Evolutionary conservation across 805 yeast species (phyloP), one percentile per base, ranked within the genome.

Genomic region (Kazachstania kunashirensis): DNA sequence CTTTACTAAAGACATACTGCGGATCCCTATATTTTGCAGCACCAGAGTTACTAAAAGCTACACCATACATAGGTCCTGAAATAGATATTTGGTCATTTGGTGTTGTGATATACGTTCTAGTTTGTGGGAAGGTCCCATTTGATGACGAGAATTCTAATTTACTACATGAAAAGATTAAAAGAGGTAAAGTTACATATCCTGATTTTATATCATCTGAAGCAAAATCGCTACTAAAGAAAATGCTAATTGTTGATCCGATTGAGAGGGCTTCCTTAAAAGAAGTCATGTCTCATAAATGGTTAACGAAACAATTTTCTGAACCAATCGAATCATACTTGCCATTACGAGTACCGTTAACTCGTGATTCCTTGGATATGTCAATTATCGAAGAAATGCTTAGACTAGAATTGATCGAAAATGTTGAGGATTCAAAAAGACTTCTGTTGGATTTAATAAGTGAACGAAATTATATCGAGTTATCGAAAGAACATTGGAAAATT

Each of bases 61-160:
- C 77, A 46, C 96, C 96, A 1, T 92, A 92, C 52, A 68, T 74
- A 27, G 99, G 98, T 0, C 98, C 98, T 0, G 98, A 92, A 57
- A 95, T 92, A 35, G 98, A 92, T 59, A 79, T 92, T 14, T 92
- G 98, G 98, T 84, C 96, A 2, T 89, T 89, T 67, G 98, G 97
- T 44, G 95, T 92, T 20, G 96, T 92, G 0, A 65, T 92, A 35
- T 92, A 84, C 54, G 98, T 92, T 5, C 66, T 92, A 42, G 96
- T 92, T 1, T 88, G 96, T 58, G 99, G 99, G 38, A 88, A 84
- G 57, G 97, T 92, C 10, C 99, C 99, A 8, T 92, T 92, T 59
- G 98, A 92, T 59, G 97, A 92, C 54, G 92, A 84, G 50, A 78
- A 84, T 48, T 94, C 94, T 45, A 79, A 85, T 28, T 85, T 80